phyloP scores from a whole-genome alignment of 139 green algal species.

The Coelastrella sp. region DNA sequence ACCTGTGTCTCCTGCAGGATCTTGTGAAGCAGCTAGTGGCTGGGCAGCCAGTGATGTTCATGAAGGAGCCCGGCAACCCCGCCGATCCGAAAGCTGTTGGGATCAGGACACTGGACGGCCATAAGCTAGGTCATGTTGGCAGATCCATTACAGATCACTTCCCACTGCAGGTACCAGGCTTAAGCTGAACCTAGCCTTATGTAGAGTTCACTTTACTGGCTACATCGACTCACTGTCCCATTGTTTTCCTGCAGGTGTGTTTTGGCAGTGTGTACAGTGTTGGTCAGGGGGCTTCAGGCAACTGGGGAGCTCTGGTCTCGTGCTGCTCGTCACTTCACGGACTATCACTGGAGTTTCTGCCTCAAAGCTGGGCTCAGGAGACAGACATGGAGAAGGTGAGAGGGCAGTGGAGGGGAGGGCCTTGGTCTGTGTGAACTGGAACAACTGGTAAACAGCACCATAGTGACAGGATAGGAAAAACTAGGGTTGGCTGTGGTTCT shows the following conservation, averaged over 20 bases:
- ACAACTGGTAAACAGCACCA: not conserved
- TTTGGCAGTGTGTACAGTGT: conserved; percentile 12
- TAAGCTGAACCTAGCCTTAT: not conserved
- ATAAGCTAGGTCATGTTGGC: not conserved
- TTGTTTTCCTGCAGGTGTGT: not conserved
- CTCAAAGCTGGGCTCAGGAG: not conserved
- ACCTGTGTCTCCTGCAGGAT: not conserved
- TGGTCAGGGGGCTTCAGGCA: not conserved
- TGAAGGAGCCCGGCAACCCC: conserved; percentile 18
- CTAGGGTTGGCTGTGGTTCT: not conserved
- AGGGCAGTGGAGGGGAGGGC: not conserved
- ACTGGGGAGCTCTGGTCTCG: not conserved
- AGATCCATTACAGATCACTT: not conserved
- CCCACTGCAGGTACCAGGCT: not conserved
- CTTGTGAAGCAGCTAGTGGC: not conserved
- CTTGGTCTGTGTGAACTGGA: not conserved
- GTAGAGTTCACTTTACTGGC: not conserved
- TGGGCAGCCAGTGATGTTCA: conserved; percentile 7
- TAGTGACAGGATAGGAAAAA: too few species aligned
- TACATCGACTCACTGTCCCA: not conserved
- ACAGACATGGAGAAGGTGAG: conserved; percentile 1
- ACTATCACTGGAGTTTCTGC: not conserved
- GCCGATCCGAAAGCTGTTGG: not conserved
- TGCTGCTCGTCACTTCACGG: not conserved
- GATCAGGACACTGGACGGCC: not conserved